These are phyloP conservation scores for Arthrobotrys entomopaga DNA, from an alignment of 2,329 filamentous ascomycete genomes.

Conservation along the genomic window DNA sequence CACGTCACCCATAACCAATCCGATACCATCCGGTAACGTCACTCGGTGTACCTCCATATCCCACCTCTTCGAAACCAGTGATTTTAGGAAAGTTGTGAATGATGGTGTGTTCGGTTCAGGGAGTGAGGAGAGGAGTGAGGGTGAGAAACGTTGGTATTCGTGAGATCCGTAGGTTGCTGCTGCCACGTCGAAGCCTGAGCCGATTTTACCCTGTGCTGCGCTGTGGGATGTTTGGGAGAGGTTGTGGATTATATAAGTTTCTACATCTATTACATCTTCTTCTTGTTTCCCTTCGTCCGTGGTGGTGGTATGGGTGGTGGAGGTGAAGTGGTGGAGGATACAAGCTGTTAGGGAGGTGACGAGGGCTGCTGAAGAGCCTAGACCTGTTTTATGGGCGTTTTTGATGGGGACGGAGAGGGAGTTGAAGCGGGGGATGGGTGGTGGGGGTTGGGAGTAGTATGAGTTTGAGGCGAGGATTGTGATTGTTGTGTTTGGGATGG, in stretches of 20 bases:
- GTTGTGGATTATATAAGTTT: slow-evolving; percentile 74
- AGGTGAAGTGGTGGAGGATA: slow-evolving; percentile 79
- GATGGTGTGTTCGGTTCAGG: slow-evolving; percentile 71
- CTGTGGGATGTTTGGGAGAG: slow-evolving; percentile 93
- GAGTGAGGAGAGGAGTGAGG: slow-evolving; percentile 74
- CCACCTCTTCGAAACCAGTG: slow-evolving; percentile 77
- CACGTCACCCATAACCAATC: slow-evolving; percentile 93
- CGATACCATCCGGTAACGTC: slow-evolving; percentile 76
- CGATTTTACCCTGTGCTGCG: slow-evolving; percentile 94
- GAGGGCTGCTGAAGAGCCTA: slow-evolving; percentile 92
- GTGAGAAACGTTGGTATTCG: slow-evolving; percentile 91
- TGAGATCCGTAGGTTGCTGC: slow-evolving; percentile 92
- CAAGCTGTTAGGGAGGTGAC: slow-evolving; percentile 86
- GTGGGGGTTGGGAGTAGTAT: slow-evolving; percentile 82
- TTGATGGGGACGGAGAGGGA: slow-evolving; percentile 79
- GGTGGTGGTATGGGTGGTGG: slow-evolving; percentile 61
- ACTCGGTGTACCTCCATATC: slow-evolving; percentile 80
- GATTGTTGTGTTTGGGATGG: slow-evolving; percentile 71
- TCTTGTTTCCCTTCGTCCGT: no score
- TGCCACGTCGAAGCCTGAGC: slow-evolving; percentile 94
- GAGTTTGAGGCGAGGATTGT: slow-evolving; percentile 94
- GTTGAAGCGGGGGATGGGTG: slow-evolving; percentile 71
- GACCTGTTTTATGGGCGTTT: slow-evolving; percentile 90
- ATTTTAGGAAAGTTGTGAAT: slow-evolving; percentile 74
- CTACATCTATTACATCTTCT: background rate